phyloP scores from a whole-genome alignment of 441 rosid genomes.

The Erysimum cheiri region DNA sequence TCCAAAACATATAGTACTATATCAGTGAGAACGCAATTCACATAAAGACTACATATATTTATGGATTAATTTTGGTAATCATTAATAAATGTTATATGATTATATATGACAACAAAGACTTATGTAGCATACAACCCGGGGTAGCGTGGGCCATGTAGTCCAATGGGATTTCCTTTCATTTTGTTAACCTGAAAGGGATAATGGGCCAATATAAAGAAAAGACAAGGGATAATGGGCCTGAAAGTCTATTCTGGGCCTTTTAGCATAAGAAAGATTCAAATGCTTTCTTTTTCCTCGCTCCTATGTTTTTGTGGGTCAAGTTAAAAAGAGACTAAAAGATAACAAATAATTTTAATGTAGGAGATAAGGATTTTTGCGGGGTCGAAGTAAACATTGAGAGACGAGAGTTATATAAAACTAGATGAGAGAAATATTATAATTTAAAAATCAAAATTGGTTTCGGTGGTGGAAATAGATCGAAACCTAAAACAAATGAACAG shows the following conservation, averaged over 20 bases:
- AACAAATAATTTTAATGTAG: constrained; percentile 16
- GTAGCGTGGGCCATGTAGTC: constrained; percentile 23
- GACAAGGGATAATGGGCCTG: constrained; percentile 19
- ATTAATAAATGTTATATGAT: not conserved
- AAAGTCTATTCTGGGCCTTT: constrained; percentile 5
- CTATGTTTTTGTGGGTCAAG: constrained; percentile 8
- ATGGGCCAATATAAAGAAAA: constrained; percentile 7
- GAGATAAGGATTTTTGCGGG: not conserved
- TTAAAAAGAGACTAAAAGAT: not conserved
- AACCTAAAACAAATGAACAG: constrained; percentile 38
- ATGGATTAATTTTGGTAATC: not conserved
- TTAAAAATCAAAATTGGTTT: not conserved
- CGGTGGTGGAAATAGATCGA: constrained; percentile 37
- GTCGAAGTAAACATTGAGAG: not conserved
- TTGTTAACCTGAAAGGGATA: not conserved
- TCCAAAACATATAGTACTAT: not conserved
- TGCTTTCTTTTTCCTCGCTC: not conserved
- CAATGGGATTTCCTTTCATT: not conserved
- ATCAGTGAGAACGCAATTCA: not conserved
- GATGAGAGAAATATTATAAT: not conserved
- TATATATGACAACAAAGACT: not conserved
- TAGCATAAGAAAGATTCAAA: not conserved
- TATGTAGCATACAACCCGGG: not conserved
- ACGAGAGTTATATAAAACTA: not conserved
- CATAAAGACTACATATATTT: not conserved